Conservation (phyloP, 2,329 filamentous ascomycete species). For the Diaporthe vexans region DNA sequence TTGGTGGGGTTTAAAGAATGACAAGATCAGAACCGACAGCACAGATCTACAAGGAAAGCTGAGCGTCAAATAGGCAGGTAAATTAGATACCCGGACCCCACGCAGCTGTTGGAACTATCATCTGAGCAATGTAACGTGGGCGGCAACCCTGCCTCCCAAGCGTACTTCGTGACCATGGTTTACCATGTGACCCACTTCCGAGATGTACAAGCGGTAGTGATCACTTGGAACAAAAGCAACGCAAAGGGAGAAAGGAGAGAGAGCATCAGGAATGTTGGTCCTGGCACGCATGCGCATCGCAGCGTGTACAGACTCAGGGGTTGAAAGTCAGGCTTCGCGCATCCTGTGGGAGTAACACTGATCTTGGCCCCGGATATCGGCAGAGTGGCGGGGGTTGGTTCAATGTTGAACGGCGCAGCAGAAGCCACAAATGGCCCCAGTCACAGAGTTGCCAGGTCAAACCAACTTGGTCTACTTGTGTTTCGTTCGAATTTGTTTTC, state of each 20-base stretch:
- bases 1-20: background rate
- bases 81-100: background rate
- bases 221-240: background rate
- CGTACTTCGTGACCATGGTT: background rate
- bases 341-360: background rate
- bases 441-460: background rate
- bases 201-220: background rate
- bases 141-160: background rate
- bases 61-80: background rate
- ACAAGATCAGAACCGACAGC: background rate
- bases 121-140: slow-evolving; percentile 21
- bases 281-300: background rate
- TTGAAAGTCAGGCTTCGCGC: background rate
- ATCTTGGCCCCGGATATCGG: background rate
- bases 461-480: background rate
- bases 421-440: no score
- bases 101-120: slow-evolving; percentile 7
- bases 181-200: background rate
- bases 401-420: background rate
- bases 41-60: background rate
- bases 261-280: background rate
- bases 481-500: background rate
- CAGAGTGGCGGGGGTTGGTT: background rate
- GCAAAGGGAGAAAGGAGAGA: background rate
- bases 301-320: background rate